Evolutionary conservation across 176 grass and related monocot species (phyloP).

Genomic region (Carex myosuroides): DNA sequence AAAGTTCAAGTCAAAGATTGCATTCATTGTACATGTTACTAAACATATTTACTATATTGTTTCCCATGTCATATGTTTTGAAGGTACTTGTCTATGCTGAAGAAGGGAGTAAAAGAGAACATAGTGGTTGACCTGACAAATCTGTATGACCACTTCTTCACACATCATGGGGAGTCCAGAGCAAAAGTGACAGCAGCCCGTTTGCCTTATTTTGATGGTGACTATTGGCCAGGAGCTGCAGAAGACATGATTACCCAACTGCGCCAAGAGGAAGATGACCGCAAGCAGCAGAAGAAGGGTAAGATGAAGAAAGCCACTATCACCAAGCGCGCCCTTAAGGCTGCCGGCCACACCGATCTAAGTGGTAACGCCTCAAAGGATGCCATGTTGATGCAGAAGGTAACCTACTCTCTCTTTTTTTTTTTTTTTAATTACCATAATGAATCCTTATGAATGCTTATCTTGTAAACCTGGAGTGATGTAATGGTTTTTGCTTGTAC

Average conservation of each 20-base stretch:
- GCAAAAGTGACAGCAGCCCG: conserved; percentile 87
- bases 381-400: conserved; percentile 89
- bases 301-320: conserved; percentile 75
- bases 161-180: conserved; percentile 54
- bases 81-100: conserved; percentile 97
- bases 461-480: neutral
- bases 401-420: conserved; percentile 8
- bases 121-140: conserved; percentile 92
- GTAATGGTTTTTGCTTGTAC: neutral
- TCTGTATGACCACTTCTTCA: conserved; percentile 91
- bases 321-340: conserved; percentile 83
- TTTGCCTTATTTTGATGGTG: conserved; percentile 93
- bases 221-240: conserved; percentile 96
- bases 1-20: neutral
- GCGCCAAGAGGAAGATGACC: conserved; percentile 72
- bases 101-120: conserved; percentile 74
- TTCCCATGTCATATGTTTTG: neutral
- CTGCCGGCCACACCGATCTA: conserved; percentile 71
- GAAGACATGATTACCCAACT: conserved; percentile 96
- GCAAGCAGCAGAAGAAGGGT: conserved; percentile 80
- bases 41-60: neutral
- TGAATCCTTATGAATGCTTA: neutral
- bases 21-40: neutral
- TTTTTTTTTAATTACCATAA: neutral
- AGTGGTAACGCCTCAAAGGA: conserved; percentile 77